A percentile compares a stretch with the other conserved stretches of the same genome.
Conservation (phyloP, 106 monocot genomes). For the Allium sativum region DNA sequence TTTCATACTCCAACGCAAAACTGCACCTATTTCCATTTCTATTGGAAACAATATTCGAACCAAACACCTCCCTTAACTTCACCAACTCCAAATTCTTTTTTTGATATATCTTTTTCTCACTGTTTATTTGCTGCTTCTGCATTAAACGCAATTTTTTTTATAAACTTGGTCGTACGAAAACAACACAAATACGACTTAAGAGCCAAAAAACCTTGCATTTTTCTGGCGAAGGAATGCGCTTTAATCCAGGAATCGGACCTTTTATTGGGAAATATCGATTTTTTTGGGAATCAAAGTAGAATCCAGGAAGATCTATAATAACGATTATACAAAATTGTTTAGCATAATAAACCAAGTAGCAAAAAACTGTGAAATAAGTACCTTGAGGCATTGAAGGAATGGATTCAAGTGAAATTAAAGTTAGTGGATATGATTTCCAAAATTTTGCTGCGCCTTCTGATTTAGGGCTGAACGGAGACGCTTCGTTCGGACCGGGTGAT, state of each 20-base stretch:
- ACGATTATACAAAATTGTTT: neutral
- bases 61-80: slow-evolving; percentile 58
- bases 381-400: no score
- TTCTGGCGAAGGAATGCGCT: slow-evolving; percentile 8
- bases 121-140: slow-evolving; percentile 16
- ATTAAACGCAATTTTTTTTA: slow-evolving; percentile 6
- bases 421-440: no score
- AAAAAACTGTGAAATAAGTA: no score
- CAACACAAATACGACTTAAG: neutral
- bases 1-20: slow-evolving; percentile 51
- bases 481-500: no score
- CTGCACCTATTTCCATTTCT: slow-evolving; percentile 1
- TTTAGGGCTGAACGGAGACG: no score
- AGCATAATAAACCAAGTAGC: no score
- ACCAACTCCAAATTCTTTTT: slow-evolving; percentile 30
- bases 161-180: neutral
- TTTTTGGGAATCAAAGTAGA: slow-evolving; percentile 68
- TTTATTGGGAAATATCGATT: slow-evolving; percentile 83
- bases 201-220: neutral
- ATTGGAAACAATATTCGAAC: slow-evolving; percentile 26
- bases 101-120: slow-evolving; percentile 11
- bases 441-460: no score
- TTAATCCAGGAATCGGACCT: slow-evolving; percentile 63
- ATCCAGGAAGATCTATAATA: slow-evolving; percentile 62
- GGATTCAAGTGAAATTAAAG: no score